Conservation (phyloP, 768 basidiomycete genomes). For the Leccinum subtestaceum region DNA sequence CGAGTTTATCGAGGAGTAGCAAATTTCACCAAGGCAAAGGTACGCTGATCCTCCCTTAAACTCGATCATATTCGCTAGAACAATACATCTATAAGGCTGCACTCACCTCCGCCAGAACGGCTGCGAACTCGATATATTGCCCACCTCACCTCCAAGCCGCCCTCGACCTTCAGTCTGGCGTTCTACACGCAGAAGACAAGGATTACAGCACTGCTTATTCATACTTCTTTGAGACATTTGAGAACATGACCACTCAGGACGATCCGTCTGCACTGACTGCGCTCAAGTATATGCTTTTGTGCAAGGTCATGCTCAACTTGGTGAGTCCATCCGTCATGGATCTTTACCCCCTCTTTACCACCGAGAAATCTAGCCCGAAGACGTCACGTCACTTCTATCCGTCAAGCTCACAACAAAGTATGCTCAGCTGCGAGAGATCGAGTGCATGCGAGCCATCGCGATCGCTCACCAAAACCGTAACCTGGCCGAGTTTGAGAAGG, state of each 20-base stretch:
- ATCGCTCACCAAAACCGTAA: conserved; percentile 91
- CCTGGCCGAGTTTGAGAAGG: conserved; percentile 85
- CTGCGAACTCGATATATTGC: conserved; percentile 95
- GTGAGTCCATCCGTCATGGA: conserved; percentile 44
- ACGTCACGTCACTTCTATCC: conserved; percentile 81
- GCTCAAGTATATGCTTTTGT: conserved; percentile 96
- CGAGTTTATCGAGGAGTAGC: conserved; percentile 86
- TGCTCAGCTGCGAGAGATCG: conserved; percentile 82
- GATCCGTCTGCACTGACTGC: conserved; percentile 75
- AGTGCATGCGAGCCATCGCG: conserved; percentile 94
- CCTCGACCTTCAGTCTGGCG: conserved; percentile 68
- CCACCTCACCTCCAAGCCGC: conserved; percentile 62
- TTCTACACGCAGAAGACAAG: conserved; percentile 95
- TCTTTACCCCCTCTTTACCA: neutral
- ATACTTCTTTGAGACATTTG: conserved; percentile 97
- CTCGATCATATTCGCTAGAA: neutral
- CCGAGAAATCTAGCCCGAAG: conserved; percentile 67
- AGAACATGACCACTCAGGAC: conserved; percentile 78
- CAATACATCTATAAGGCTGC: conserved; percentile 53
- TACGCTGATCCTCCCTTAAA: conserved; percentile 26
- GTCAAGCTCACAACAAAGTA: conserved; percentile 89
- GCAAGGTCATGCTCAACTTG: conserved; percentile 96
- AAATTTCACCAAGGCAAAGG: conserved; percentile 90
- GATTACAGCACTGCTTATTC: conserved; percentile 97
- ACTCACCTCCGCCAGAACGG: conserved; percentile 86